A percentile compares a stretch with the other conserved stretches of the same genome.
These are phyloP conservation scores for Nematocida parisii DNA, from an alignment of 371 early-diverging fungal genomes.

Conservation along the genomic window DNA sequence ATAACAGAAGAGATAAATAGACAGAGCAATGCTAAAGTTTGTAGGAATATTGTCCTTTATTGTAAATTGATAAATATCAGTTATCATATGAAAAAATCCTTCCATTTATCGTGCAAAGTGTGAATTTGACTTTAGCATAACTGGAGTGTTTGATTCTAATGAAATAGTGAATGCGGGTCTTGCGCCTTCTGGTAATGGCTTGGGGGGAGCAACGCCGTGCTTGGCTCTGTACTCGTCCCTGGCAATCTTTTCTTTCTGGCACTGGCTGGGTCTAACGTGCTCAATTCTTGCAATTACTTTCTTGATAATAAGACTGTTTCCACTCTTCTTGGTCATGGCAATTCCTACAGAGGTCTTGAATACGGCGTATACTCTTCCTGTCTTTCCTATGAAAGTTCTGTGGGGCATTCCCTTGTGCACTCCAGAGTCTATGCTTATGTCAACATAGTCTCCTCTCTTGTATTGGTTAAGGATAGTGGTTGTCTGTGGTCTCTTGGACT, in stretches of 20 bases:
- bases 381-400: constrained; percentile 97
- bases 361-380: constrained; percentile 65
- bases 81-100: constrained; percentile 7
- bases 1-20: no score
- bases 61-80: constrained; percentile 16
- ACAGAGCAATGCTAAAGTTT: no score
- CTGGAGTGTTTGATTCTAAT: constrained; percentile 73
- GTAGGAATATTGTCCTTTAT: neutral
- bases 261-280: constrained; percentile 98
- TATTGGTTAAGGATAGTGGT: constrained; percentile 91
- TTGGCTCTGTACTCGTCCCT: constrained; percentile 88
- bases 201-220: constrained; percentile 76
- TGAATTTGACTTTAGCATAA: constrained; percentile 59
- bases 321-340: constrained; percentile 91
- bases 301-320: constrained; percentile 94
- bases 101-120: constrained; percentile 40
- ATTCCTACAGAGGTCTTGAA: constrained; percentile 79
- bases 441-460: constrained; percentile 95
- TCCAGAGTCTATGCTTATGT: constrained; percentile 90
- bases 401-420: constrained; percentile 99
- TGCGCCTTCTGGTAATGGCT: constrained; percentile 86
- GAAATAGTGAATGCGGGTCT: constrained; percentile 79
- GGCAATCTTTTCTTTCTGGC: constrained; percentile 91
- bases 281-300: constrained; percentile 93
- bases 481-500: constrained; percentile 78